Conservation (phyloP, 495 filamentous ascomycete genomes). For the Tuber brumale region DNA sequence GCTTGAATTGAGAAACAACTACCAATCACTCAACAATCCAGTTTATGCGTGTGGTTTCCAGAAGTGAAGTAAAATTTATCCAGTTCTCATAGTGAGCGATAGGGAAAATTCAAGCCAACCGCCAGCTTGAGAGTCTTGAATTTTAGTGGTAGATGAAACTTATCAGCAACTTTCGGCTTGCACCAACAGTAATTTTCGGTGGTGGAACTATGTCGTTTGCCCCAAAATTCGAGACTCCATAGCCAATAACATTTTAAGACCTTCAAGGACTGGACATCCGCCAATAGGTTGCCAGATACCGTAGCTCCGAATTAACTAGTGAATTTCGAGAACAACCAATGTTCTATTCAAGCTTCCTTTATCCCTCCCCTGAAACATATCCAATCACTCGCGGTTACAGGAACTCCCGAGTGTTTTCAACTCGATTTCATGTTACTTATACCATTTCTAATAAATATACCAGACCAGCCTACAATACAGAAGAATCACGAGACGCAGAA, state of each 20-base stretch:
- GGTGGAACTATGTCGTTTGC: background rate
- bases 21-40: background rate
- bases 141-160: background rate
- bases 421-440: background rate
- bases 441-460: background rate
- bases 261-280: background rate
- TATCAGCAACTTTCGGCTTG: background rate
- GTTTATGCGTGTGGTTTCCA: background rate
- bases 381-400: background rate
- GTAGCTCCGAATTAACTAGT: background rate
- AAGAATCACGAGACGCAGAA: background rate
- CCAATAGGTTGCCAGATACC: background rate
- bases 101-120: background rate
- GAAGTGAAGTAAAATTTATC: background rate
- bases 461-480: background rate
- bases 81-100: background rate
- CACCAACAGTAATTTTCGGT: background rate
- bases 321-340: background rate
- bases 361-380: background rate
- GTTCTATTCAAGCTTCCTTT: background rate
- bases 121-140: background rate
- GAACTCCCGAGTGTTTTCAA: background rate
- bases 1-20: background rate
- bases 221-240: background rate
- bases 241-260: background rate